phyloP scores from a whole-genome alignment of 805 yeast species.

The Jamesozyma hellenica region DNA sequence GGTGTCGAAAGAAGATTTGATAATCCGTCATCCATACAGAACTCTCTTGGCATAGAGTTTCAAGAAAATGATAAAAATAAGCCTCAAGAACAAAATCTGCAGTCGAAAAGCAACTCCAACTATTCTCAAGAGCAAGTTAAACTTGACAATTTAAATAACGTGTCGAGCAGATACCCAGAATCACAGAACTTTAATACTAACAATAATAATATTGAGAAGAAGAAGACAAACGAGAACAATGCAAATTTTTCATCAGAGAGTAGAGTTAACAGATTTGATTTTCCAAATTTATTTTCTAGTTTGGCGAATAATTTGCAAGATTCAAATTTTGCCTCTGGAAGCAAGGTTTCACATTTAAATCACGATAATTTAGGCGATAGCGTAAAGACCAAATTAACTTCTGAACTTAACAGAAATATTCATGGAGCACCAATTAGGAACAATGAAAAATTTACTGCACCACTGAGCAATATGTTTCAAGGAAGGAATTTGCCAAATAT shows the following conservation, averaged over 20 bases:
- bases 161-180: background rate
- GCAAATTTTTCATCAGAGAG: background rate
- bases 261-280: conserved; percentile 6
- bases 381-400: background rate
- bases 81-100: background rate
- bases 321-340: conserved; percentile 9
- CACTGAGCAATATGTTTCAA: conserved; percentile 1
- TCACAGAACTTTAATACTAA: background rate
- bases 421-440: background rate
- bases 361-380: background rate
- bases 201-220: background rate
- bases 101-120: background rate
- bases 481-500: background rate
- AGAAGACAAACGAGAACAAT: background rate
- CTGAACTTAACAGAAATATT: background rate
- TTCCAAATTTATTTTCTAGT: conserved; percentile 27
- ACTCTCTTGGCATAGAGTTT: conserved; percentile 18
- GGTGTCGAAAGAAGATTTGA: conserved; percentile 38
- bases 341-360: background rate
- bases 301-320: conserved; percentile 23
- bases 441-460: background rate
- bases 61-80: background rate
- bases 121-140: too few species aligned
- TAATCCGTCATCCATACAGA: conserved; percentile 27
- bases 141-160: background rate